Percentiles rank a stretch among this genome's conserved stretches.
These are phyloP conservation scores for Fusarium sp. DNA, from an alignment of 2,329 filamentous ascomycete species.

Conservation along the genomic window DNA sequence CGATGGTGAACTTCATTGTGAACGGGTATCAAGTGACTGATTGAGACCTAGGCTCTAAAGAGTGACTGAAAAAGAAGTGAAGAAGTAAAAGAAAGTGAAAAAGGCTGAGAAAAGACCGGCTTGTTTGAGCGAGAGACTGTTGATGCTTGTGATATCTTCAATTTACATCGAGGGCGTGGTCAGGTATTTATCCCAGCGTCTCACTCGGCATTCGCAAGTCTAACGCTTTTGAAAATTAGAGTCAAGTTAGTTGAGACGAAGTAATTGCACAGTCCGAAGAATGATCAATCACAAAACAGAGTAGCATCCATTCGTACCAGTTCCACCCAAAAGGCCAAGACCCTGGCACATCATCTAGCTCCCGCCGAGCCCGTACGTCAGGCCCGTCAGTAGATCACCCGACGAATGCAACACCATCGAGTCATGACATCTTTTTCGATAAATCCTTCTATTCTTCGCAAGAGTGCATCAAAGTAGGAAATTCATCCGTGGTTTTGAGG, in stretches of 20 bases:
- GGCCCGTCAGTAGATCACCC: background rate
- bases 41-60: background rate
- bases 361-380: background rate
- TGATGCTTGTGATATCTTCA: conserved; percentile 3
- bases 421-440: background rate
- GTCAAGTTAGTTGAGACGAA: conserved; percentile 1
- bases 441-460: conserved; percentile 6
- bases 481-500: background rate
- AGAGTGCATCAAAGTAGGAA: conserved; percentile 13
- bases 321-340: background rate
- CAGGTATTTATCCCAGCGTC: conserved; percentile 13
- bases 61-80: background rate
- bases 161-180: background rate
- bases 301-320: background rate
- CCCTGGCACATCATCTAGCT: background rate
- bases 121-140: conserved; percentile 17
- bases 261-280: background rate
- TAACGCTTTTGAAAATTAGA: conserved; percentile 5
- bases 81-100: conserved; percentile 4
- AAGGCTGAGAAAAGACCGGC: background rate
- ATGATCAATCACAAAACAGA: conserved; percentile 3
- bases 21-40: background rate
- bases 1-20: conserved; percentile 36
- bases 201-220: conserved; percentile 13
- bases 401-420: background rate